Evolutionary conservation across 768 basidiomycete species (phyloP).

Genomic region (Leccinum barrowsii): DNA sequence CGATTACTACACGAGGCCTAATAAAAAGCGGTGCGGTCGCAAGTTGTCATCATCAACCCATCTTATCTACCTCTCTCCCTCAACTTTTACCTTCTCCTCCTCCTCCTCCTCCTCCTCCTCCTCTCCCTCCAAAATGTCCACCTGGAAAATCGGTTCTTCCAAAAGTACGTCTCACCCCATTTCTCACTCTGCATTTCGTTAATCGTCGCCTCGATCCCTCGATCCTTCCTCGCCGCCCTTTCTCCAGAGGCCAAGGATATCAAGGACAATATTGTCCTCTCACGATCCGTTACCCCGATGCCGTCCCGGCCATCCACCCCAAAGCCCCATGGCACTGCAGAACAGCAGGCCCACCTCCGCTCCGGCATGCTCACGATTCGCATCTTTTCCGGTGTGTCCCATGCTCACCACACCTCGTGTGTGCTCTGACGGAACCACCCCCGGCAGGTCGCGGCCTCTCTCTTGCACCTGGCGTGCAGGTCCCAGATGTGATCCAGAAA

Average conservation of each 20-base stretch:
- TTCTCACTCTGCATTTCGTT: background rate
- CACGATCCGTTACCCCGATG: slow-evolving; percentile 77
- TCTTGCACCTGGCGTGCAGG: slow-evolving; percentile 69
- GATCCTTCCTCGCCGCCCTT: slow-evolving; percentile 3
- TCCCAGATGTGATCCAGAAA: slow-evolving; percentile 83
- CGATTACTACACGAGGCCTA: background rate
- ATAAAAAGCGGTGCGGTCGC: background rate
- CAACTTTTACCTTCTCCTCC: background rate
- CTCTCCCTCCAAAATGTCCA: slow-evolving; percentile 41
- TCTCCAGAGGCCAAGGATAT: slow-evolving; percentile 61
- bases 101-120: background rate
- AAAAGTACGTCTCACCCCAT: slow-evolving; percentile 27
- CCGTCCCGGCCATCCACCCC: slow-evolving; percentile 81
- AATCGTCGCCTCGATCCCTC: slow-evolving; percentile 3
- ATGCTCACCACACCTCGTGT: slow-evolving; percentile 12
- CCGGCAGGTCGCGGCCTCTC: slow-evolving; percentile 69
- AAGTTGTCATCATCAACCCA: background rate
- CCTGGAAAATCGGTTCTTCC: slow-evolving; percentile 46
- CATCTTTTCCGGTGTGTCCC: slow-evolving; percentile 79
- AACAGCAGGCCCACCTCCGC: slow-evolving; percentile 57
- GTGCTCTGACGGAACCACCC: background rate
- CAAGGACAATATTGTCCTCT: slow-evolving; percentile 67
- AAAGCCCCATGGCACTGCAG: slow-evolving; percentile 48
- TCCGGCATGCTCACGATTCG: slow-evolving; percentile 93
- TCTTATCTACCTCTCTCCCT: background rate